Evolutionary conservation across 2,329 filamentous ascomycete species (phyloP).

Genomic region (Arthroderma sp.): DNA sequence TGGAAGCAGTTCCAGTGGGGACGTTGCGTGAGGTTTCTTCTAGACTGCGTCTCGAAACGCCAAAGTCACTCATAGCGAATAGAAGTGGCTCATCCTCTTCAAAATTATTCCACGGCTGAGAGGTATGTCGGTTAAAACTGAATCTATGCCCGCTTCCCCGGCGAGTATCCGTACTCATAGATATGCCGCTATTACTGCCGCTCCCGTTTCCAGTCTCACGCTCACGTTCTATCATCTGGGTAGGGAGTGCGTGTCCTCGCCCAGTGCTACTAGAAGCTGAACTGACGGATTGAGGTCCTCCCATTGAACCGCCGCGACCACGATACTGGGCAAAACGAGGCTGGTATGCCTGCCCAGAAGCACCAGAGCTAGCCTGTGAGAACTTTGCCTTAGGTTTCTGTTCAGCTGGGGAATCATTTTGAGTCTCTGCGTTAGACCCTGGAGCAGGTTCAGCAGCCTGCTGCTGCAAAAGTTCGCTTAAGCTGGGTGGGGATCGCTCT

Average conservation of each 20-base stretch:
- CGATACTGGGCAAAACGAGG: slow-evolving; percentile 26
- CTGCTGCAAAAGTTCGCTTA: slow-evolving; percentile 22
- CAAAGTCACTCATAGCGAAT: slow-evolving; percentile 36
- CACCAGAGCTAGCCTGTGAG: slow-evolving; percentile 19
- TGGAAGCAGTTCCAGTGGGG: background rate
- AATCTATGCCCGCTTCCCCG: slow-evolving; percentile 21
- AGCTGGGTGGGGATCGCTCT: slow-evolving; percentile 21
- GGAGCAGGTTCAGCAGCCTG: background rate
- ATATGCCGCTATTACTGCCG: slow-evolving; percentile 28
- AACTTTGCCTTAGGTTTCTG: slow-evolving; percentile 12
- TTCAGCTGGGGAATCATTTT: slow-evolving; percentile 14
- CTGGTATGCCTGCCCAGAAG: slow-evolving; percentile 18
- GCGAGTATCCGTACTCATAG: slow-evolving; percentile 20
- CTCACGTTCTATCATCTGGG: slow-evolving; percentile 22
- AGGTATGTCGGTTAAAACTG: slow-evolving; percentile 20
- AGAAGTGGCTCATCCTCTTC: slow-evolving; percentile 34
- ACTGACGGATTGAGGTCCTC: slow-evolving; percentile 25
- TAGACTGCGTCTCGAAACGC: slow-evolving; percentile 28
- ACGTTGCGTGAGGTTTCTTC: slow-evolving; percentile 24
- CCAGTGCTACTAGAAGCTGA: slow-evolving; percentile 29
- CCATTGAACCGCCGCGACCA: slow-evolving; percentile 23
- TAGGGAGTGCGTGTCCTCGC: slow-evolving; percentile 20
- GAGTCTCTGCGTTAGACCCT: slow-evolving; percentile 2
- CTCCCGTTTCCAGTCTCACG: slow-evolving; percentile 26
- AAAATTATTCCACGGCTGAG: slow-evolving; percentile 17